Conservation (phyloP, 1,284 basidiomycete genomes). For the Cutaneotrichosporon dermatis region DNA sequence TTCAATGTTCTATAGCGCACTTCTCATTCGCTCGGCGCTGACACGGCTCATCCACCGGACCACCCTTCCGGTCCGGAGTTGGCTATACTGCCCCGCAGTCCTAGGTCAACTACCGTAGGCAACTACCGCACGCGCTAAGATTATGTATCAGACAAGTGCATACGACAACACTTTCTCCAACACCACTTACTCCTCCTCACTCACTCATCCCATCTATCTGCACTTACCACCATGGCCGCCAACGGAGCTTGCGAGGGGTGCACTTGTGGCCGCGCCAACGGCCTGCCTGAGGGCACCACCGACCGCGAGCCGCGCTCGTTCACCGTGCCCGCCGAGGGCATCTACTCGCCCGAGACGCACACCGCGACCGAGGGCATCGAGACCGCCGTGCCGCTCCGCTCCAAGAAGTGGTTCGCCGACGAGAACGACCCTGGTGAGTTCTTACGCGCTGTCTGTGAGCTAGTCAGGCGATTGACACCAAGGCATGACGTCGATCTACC, state of each 20-base stretch:
- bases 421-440: too few relatives aligned
- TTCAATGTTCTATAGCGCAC: background rate
- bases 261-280: conserved; percentile 29
- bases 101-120: too few relatives aligned
- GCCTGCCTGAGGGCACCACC: conserved; percentile 2
- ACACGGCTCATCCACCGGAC: background rate
- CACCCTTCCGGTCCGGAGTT: background rate
- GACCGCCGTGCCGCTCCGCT: conserved; percentile 37
- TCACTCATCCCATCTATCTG: too few relatives aligned
- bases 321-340: conserved; percentile 34
- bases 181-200: too few relatives aligned
- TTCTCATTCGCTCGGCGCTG: background rate
- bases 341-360: conserved; percentile 16
- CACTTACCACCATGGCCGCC: conserved; percentile 1
- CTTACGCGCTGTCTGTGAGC: too few relatives aligned
- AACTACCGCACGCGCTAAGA: too few relatives aligned
- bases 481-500: conserved; percentile 37
- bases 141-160: too few relatives aligned
- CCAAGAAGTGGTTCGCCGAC: conserved; percentile 40
- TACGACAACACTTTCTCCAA: too few relatives aligned
- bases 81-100: too few relatives aligned
- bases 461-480: background rate
- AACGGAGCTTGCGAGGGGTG: conserved; percentile 29
- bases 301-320: conserved; percentile 32
- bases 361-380: conserved; percentile 23